Evolutionary conservation across 441 rosid species (phyloP).

Genomic region (Metrosideros polymorpha): DNA sequence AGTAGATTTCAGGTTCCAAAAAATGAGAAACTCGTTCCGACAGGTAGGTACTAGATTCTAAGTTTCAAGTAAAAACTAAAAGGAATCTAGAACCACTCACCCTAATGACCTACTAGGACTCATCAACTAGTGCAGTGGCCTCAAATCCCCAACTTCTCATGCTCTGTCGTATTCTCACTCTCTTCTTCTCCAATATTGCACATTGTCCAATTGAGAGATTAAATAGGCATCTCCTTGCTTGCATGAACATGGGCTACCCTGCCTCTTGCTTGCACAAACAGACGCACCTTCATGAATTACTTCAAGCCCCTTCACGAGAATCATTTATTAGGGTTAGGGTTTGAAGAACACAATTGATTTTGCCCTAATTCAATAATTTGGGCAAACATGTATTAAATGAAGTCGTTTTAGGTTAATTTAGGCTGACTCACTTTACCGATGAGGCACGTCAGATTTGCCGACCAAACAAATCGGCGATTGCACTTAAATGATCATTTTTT

Average conservation of each 20-base stretch:
- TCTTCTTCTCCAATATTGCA: conserved; percentile 23
- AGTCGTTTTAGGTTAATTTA: no score
- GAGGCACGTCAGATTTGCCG: no score
- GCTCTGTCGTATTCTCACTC: conserved; percentile 14
- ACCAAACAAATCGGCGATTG: no score
- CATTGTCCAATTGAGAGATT: conserved; percentile 52
- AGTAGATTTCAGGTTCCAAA: no score
- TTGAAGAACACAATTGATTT: neutral
- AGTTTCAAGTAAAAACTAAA: no score
- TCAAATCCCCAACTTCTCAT: conserved; percentile 1
- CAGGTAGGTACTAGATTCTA: no score
- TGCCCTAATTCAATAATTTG: no score
- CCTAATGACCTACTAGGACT: conserved; percentile 13
- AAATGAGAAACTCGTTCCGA: no score
- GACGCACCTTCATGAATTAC: conserved; percentile 54
- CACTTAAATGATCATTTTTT: no score
- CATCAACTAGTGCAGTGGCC: conserved; percentile 33
- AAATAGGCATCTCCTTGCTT: conserved; percentile 23
- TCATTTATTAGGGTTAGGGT: neutral
- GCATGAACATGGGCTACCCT: conserved; percentile 5
- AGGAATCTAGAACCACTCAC: no score
- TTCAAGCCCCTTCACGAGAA: conserved; percentile 50
- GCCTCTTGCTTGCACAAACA: conserved; percentile 22
- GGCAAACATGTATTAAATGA: no score
- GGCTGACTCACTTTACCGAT: no score